Base-by-base conservation (phyloP, 192 early-diverging fungal genomes). In the Oehlia diaphana region DNA sequence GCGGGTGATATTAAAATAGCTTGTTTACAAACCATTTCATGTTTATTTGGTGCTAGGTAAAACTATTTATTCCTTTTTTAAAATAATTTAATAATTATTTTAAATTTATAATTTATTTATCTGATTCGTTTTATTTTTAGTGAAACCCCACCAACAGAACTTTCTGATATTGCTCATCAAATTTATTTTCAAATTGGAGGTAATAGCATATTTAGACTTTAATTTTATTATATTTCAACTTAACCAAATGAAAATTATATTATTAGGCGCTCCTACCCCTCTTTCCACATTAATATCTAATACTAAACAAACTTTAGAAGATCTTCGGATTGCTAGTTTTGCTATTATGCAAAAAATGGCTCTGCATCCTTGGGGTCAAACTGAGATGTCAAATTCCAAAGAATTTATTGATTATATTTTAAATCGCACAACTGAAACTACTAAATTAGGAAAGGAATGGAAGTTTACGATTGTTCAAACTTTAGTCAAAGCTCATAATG, bases 361-460 rank as follows among this genome's bases (percentile, higher is more conserved):
- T n/a, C 39, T 42, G 21, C 68, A 70, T 47, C 68, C 68, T 44
- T 70, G 68, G 68, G 68, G 68, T 44, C 33, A 70, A 70, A 44
- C 37, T 44, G 68, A 70, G 35, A 70, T 70, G 68, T 72, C 79
- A n/a, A 76, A 70, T 21, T 68, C 65, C 28, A 73, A 21, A 42
- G 81, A 79, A 47, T 83, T 86, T 58, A 61, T 86, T 64, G 82
- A 81, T 10, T 86, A 81, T 74, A 77, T 86, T 63, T 70, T 86
- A 35, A 74, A 86, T 79, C 75, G 86, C 13, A 44, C 81, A 33
- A 85, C 66, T 35, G 83, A 84, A 42, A 50, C 44, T 21, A 83
- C 73, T 26, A 74, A 81, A 31, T 8, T 37, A 12, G 83, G 86
- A 39, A 85, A 86, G 76, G 86, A 83, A 77, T 86, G 86, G 86